A percentile compares a stretch with the other conserved stretches of the same genome.
These are phyloP conservation scores for Leishmania tarentolae DNA, from an alignment of 208 protist genomes.

Conservation along the genomic window DNA sequence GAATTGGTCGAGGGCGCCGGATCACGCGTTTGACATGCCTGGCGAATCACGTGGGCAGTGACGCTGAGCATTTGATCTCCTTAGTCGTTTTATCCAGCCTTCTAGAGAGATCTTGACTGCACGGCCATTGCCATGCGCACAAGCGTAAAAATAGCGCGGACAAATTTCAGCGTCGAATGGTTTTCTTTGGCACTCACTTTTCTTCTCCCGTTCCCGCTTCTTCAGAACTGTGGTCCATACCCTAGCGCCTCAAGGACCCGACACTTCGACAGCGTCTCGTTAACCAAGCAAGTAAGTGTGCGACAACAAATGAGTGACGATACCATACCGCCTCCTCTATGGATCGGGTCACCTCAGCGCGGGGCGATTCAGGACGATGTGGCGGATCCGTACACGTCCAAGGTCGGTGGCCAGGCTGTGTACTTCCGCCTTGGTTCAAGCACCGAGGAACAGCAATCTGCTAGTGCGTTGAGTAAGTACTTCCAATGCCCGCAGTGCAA, in stretches of 20 bases:
- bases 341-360: constrained; percentile 64
- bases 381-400: constrained; percentile 59
- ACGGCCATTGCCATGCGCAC: not conserved
- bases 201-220: constrained; percentile 1
- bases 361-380: constrained; percentile 38
- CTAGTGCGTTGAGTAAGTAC: constrained; percentile 16
- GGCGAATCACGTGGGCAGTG: not conserved
- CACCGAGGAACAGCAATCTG: constrained; percentile 11
- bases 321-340: constrained; percentile 25
- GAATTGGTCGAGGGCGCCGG: not conserved
- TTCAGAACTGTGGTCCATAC: not conserved
- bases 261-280: not conserved
- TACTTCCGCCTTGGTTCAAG: constrained; percentile 51
- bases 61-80: not conserved
- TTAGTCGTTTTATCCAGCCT: not conserved
- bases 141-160: not conserved
- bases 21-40: not conserved
- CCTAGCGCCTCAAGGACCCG: not conserved
- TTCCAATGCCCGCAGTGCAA: constrained; percentile 86
- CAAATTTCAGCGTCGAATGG: not conserved
- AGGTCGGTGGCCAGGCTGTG: constrained; percentile 66
- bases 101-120: not conserved
- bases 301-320: constrained; percentile 8
- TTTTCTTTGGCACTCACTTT: not conserved
- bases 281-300: not conserved